phyloP scores from a whole-genome alignment of 1,284 basidiomycete species.

The Ceratobasidium sp. region DNA sequence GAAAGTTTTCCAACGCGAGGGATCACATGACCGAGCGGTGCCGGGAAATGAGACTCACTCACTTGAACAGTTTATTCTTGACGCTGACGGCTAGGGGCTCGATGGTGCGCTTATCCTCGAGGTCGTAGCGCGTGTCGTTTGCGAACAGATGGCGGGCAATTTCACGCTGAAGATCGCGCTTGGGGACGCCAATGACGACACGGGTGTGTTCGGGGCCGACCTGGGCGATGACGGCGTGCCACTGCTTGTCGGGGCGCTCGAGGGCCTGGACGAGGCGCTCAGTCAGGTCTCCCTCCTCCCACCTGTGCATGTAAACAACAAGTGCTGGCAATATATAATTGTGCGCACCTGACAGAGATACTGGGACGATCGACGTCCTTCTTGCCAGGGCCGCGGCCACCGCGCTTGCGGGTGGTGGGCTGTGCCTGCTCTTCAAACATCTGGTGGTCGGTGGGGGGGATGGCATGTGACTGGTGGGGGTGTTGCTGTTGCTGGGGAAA shows the following conservation, averaged over 20 bases:
- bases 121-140: conserved; percentile 42
- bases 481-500: conserved; percentile 28
- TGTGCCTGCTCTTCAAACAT: conserved; percentile 16
- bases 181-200: conserved; percentile 41
- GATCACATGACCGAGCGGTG: conserved; percentile 32
- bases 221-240: conserved; percentile 42
- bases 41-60: conserved; percentile 31
- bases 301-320: conserved; percentile 32
- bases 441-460: conserved; percentile 8
- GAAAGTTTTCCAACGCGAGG: conserved; percentile 26
- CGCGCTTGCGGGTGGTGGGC: conserved; percentile 37
- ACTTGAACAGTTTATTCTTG: conserved; percentile 43
- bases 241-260: conserved; percentile 41
- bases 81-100: conserved; percentile 43
- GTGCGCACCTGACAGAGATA: conserved; percentile 42
- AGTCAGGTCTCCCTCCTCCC: conserved; percentile 44
- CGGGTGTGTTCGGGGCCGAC: conserved; percentile 40
- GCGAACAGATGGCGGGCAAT: conserved; percentile 43
- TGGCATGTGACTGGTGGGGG: conserved; percentile 4
- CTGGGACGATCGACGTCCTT: conserved; percentile 42
- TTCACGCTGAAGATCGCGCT: conserved; percentile 44
- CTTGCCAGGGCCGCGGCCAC: conserved; percentile 43
- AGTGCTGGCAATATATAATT: background rate
- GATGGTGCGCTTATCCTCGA: conserved; percentile 41
- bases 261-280: conserved; percentile 42